These are phyloP conservation scores for Komagataella phaffii DNA, from an alignment of 805 yeast genomes.

Conservation along the genomic window DNA sequence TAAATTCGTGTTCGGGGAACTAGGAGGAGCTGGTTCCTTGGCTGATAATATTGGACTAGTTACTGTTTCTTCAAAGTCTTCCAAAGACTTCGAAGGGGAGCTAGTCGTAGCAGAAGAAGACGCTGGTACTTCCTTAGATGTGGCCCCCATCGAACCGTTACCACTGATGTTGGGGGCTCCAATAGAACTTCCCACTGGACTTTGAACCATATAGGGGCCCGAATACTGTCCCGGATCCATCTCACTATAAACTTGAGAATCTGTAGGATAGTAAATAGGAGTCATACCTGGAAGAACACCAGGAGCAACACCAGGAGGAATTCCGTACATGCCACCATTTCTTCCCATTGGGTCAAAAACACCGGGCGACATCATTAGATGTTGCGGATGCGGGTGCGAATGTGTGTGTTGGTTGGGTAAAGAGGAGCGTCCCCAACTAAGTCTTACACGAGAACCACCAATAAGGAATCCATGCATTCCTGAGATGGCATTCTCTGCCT, in stretches of 20 bases:
- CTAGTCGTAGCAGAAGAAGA: background rate
- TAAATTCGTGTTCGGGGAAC: background rate
- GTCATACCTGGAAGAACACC: conserved; percentile 5
- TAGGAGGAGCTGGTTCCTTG: background rate
- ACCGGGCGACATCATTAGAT: conserved; percentile 6
- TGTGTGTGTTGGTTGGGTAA: conserved; percentile 5
- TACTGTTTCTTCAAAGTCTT: background rate
- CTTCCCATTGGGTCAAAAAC: conserved; percentile 8
- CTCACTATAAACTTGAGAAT: background rate
- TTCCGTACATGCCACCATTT: conserved; percentile 3
- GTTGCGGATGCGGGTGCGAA: conserved; percentile 5
- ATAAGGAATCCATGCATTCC: conserved; percentile 71
- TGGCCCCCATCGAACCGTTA: background rate
- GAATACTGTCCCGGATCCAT: background rate
- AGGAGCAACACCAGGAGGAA: conserved; percentile 4
- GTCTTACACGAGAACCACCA: conserved; percentile 59
- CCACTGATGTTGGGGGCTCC: background rate
- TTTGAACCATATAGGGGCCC: background rate
- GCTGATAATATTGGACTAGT: background rate
- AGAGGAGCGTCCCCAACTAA: conserved; percentile 60
- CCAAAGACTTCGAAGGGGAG: background rate
- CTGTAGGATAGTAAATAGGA: conserved; percentile 3
- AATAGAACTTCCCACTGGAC: background rate
- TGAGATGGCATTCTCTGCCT: conserved; percentile 66
- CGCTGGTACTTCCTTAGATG: background rate